phyloP scores from a whole-genome alignment of 2,329 filamentous ascomycete genomes.

The Fusarium sp. region DNA sequence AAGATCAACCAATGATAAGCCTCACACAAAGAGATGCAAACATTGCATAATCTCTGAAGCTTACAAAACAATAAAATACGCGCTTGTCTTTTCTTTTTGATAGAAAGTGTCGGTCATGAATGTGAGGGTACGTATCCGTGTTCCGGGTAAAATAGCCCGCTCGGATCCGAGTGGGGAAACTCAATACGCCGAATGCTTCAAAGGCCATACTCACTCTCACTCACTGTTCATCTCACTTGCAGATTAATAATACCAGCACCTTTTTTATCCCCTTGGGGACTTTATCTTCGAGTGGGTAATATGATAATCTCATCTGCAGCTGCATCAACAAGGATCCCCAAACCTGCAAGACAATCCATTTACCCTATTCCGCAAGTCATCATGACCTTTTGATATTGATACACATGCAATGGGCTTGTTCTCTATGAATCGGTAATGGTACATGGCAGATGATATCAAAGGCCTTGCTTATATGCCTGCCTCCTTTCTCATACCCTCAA shows the following conservation, averaged over 20 bases:
- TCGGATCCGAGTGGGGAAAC: conserved; percentile 20
- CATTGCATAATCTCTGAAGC: neutral
- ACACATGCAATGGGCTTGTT: conserved; percentile 19
- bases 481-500: conserved; percentile 15
- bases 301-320: neutral
- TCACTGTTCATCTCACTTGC: neutral
- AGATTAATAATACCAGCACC: neutral
- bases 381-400: conserved; percentile 15
- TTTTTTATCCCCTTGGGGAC: neutral
- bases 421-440: conserved; percentile 31
- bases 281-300: neutral
- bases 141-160: conserved; percentile 1
- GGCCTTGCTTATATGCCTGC: conserved; percentile 7
- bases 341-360: neutral
- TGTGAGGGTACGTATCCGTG: neutral
- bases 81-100: neutral
- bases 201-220: neutral
- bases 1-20: conserved; percentile 10
- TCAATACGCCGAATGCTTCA: neutral
- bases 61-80: neutral
- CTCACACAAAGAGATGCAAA: neutral
- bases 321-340: neutral
- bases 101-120: neutral
- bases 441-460: conserved; percentile 20
- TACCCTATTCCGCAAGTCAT: neutral